Evolutionary conservation across 2,329 filamentous ascomycete species (phyloP), one percentile per base, ranked within the genome.

Genomic region (Peltaster fructicola): DNA sequence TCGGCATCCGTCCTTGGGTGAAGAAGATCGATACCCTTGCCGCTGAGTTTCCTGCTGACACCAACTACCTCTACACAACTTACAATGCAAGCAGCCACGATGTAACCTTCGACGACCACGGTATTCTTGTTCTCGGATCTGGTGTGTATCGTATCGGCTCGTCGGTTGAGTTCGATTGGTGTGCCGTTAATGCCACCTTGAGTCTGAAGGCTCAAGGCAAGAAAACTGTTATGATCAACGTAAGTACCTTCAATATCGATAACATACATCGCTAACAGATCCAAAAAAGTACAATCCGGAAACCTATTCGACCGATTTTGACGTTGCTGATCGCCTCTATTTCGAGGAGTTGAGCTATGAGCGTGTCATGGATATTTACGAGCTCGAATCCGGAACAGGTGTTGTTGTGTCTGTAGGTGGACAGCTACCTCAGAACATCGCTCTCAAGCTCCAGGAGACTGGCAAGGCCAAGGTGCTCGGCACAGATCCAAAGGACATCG

Each of bases 111-210:
- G 76, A 93, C 38, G 85, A 95, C 49, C 77, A 91, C 40, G 84
- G 85, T 34, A 78, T 73, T 22, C 58, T 98, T 28, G 75, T 95
- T 30, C 69, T 98, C 8, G 88, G 88, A 32, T 85, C 76, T 47
- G 88, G 88, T 55, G 88, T 95, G 12, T 98, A 98, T 66, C 73
- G 88, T 49, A 98, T 95, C 48, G 88, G 88, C 45, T 85, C 76
- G 57, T 93, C 84, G 5, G 88, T 98, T 25, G 88, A 98, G 55
- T 98, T 98, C 48, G 85, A 98, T 56, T 95, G 85, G 85, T 95
- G 85, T 51, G 82, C 84, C 35, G 82, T 93, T 33, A 88, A 82
- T 45, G 78, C 82, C 35, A 84, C 82, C 7, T 65, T 80, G 34
- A 78, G 81, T 20, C 65, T 95, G 34, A 71, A 73, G 43, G 63